These are phyloP conservation scores for Xylariomycetidae sp. DNA, from an alignment of 2,329 filamentous ascomycete genomes.

Conservation along the genomic window DNA sequence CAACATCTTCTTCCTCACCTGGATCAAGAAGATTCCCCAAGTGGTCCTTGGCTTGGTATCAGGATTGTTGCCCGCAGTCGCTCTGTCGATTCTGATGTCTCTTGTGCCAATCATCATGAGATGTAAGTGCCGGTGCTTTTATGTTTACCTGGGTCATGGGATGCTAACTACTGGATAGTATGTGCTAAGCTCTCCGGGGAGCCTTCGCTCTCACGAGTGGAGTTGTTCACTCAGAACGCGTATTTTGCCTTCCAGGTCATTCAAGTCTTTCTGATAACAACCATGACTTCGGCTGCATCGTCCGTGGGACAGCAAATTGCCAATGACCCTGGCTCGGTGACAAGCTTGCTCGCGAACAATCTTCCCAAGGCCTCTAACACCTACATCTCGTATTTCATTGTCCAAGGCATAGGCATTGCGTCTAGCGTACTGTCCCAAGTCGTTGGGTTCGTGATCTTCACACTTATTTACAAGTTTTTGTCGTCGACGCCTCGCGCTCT, in stretches of 20 bases:
- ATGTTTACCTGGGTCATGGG: not conserved
- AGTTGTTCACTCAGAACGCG: conserved; percentile 83
- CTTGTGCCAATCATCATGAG: conserved; percentile 79
- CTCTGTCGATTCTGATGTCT: conserved; percentile 80
- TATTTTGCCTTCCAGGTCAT: conserved; percentile 91
- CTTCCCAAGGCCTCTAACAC: conserved; percentile 87
- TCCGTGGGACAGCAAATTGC: conserved; percentile 61
- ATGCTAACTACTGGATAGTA: conserved; percentile 36
- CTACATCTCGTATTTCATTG: conserved; percentile 90
- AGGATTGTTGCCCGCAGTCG: conserved; percentile 74
- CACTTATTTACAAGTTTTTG: conserved; percentile 67
- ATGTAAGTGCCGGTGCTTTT: conserved; percentile 40
- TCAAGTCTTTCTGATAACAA: conserved; percentile 87
- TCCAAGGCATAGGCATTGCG: conserved; percentile 81
- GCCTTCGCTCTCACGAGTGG: conserved; percentile 72
- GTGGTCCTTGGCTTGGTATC: conserved; percentile 77
- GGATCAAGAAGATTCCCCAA: conserved; percentile 66
- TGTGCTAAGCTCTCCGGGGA: conserved; percentile 78
- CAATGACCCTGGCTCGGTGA: conserved; percentile 55
- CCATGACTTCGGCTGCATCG: conserved; percentile 74
- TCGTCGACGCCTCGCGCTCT: conserved; percentile 76
- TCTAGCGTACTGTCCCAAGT: conserved; percentile 68
- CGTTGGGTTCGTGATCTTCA: conserved; percentile 67
- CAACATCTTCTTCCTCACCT: conserved; percentile 61
- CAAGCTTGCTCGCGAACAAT: conserved; percentile 63